Percentiles rank a stretch among this genome's conserved stretches.
phyloP scores from a whole-genome alignment of 2,329 filamentous ascomycete genomes.

The Mollisia scopiformis region DNA sequence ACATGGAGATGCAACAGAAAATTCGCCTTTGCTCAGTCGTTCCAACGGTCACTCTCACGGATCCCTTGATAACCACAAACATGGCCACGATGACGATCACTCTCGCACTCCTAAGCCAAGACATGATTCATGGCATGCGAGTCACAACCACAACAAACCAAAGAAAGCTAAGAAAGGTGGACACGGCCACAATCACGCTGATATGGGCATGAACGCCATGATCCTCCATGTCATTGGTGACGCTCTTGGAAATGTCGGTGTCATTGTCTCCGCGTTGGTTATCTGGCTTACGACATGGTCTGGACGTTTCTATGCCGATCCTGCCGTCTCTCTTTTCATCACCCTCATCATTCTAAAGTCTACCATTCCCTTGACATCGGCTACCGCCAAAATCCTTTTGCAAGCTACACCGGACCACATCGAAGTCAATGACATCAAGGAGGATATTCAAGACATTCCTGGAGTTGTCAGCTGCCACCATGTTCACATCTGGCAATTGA shows the following conservation, averaged over 20 bases:
- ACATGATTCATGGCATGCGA: conserved; percentile 54
- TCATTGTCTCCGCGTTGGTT: conserved; percentile 79
- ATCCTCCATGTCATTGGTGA: conserved; percentile 79
- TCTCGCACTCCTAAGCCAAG: conserved; percentile 13
- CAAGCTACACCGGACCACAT: conserved; percentile 93
- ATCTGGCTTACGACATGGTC: conserved; percentile 89
- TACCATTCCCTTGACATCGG: conserved; percentile 77
- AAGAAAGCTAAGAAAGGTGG: conserved; percentile 63
- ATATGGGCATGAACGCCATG: conserved; percentile 95
- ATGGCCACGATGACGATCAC: conserved; percentile 26
- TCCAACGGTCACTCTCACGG: conserved; percentile 22
- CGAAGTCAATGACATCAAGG: conserved; percentile 84
- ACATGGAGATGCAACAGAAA: conserved; percentile 38
- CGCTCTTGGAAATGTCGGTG: conserved; percentile 83
- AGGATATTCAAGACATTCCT: conserved; percentile 84
- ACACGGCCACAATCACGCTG: conserved; percentile 77
- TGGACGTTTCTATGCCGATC: conserved; percentile 87
- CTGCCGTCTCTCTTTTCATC: conserved; percentile 90
- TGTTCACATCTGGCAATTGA: conserved; percentile 96
- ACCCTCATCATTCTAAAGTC: conserved; percentile 77
- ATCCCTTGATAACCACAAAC: conserved; percentile 12
- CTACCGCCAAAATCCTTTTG: conserved; percentile 84
- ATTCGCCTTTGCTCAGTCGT: conserved; percentile 28
- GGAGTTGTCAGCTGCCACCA: conserved; percentile 93
- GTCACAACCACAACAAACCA: conserved; percentile 82